A percentile compares a stretch with the other conserved stretches of the same genome.
These are phyloP conservation scores for Pythium periplocum DNA, from an alignment of 352 stramenopile species.

Conservation along the genomic window DNA sequence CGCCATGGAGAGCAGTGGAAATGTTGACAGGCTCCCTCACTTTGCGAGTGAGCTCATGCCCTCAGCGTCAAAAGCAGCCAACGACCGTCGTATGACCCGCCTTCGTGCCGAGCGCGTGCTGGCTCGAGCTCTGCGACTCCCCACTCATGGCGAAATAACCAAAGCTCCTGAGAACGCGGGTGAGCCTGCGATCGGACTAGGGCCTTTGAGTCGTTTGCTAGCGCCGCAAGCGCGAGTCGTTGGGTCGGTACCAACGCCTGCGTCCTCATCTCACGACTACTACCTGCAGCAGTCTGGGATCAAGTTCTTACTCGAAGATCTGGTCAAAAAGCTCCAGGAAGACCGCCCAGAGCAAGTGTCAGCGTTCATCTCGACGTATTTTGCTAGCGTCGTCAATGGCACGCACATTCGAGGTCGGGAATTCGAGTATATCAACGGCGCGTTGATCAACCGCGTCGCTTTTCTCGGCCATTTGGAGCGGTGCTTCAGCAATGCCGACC, in stretches of 20 bases:
- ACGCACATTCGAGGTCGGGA: slow-evolving; percentile 28
- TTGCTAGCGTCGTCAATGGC: slow-evolving; percentile 26
- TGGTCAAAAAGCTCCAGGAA: slow-evolving; percentile 45
- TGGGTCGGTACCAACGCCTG: slow-evolving; percentile 10
- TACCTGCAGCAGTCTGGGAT: slow-evolving; percentile 55
- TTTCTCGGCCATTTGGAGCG: slow-evolving; percentile 43
- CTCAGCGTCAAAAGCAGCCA: no score
- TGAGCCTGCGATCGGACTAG: no score
- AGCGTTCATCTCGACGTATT: slow-evolving; percentile 41
- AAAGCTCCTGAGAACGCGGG: no score
- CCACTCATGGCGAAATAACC: background rate
- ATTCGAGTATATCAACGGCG: slow-evolving; percentile 52
- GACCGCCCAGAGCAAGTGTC: slow-evolving; percentile 31
- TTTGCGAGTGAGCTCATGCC: no score
- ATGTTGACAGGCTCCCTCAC: no score
- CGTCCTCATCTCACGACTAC: slow-evolving; percentile 21
- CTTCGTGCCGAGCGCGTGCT: slow-evolving; percentile 42
- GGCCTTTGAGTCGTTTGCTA: no score
- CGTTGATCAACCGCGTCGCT: slow-evolving; percentile 43
- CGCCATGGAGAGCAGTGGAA: no score
- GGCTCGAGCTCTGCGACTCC: slow-evolving; percentile 29
- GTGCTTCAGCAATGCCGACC: slow-evolving; percentile 8
- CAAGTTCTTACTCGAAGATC: slow-evolving; percentile 49
- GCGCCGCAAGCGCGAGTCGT: background rate
- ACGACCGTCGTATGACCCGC: slow-evolving; percentile 24